Base-by-base conservation (phyloP, 345 rosid species). In the Salix arbutifolia region DNA sequence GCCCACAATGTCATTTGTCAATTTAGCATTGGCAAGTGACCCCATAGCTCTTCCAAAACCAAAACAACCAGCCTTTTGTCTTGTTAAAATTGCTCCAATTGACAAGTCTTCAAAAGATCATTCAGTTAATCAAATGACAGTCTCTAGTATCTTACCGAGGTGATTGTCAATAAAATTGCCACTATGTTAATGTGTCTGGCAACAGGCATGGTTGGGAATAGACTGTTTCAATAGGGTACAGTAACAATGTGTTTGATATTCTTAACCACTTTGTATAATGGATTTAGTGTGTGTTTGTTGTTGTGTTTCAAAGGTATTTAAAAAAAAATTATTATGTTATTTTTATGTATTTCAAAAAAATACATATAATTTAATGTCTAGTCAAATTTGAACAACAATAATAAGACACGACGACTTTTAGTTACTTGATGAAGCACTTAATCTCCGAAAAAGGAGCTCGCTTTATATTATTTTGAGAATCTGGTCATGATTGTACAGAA, bases 1-100 rank as follows among this genome's bases (percentile, higher is more conserved):
- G 21, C 67, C 67, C 67, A 64, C 67, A 26, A 64, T 64, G 37
- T 64, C 67, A 31, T 64, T 64, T 64, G 67, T 64, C 19, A 35
- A 28, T 28, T 26, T 17, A 13, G 37, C 37, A 14, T 28, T 28
- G 37, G 19, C 4, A 26, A 14, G 37, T 28, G 37, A 64, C 3
- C 67, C 37, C 6, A 64, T 31, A 30, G 21, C 67, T 28, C 67
- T 64, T 64, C 67, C 37, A 4, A 35, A 12, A 28, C 37, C 67
- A 2, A 14, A 5, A 14, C 19, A 64, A 1, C 37, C 67, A 1
- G 33, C 66, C 0, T 11, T 26, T 14, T 62, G 33, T 26, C 31
- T 26, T 0, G 18, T 18, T 3, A 26, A 30, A 17, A 28, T 17
- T 2, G 7, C 13, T 64, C 37, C 37, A 14, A 13, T 16, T 14